phyloP scores from a whole-genome alignment of 352 stramenopile species.

The Phytopythium kandeliae region DNA sequence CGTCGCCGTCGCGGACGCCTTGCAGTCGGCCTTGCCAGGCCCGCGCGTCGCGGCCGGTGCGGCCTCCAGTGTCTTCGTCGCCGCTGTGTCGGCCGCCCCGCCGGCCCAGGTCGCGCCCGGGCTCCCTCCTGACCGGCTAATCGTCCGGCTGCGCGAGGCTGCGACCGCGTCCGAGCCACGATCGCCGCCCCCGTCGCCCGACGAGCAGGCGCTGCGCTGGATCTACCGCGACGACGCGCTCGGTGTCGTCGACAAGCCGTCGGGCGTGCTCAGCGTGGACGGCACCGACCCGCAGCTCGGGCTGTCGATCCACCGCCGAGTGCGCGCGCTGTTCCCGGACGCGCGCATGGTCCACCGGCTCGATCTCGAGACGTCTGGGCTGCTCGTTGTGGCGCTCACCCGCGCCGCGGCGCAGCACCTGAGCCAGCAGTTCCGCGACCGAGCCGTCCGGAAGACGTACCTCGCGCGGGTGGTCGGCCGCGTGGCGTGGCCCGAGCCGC shows the following conservation, averaged over 20 bases:
- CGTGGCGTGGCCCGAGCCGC: slow-evolving; percentile 17
- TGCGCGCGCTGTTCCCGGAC: slow-evolving; percentile 39
- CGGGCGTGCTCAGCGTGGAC: slow-evolving; percentile 54
- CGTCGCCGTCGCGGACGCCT: not conserved
- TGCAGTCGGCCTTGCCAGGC: not conserved
- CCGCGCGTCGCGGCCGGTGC: not conserved
- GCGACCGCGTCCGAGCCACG: slow-evolving; percentile 10
- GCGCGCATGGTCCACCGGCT: slow-evolving; percentile 76
- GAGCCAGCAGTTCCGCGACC: slow-evolving; percentile 61
- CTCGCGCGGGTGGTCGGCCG: slow-evolving; percentile 40
- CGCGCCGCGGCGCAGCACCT: slow-evolving; percentile 49
- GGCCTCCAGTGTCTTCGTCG: not conserved
- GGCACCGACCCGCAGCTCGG: slow-evolving; percentile 23
- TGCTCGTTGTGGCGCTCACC: slow-evolving; percentile 66
- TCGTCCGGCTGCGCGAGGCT: slow-evolving; percentile 42
- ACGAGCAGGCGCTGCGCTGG: slow-evolving; percentile 24
- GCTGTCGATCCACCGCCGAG: slow-evolving; percentile 37
- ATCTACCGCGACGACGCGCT: slow-evolving; percentile 49
- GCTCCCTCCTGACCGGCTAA: slow-evolving; percentile 26
- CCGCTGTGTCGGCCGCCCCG: not conserved
- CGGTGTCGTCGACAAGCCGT: slow-evolving; percentile 55
- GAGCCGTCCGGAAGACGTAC: slow-evolving; percentile 55
- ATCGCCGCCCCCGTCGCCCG: slow-evolving; percentile 4
- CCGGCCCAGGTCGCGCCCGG: slow-evolving; percentile 10
- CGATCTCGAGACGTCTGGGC: slow-evolving; percentile 67